Evolutionary conservation across 495 filamentous ascomycete genomes (phyloP), one percentile per base, ranked within the genome.

Genomic region (Lasiosphaeria miniovina): DNA sequence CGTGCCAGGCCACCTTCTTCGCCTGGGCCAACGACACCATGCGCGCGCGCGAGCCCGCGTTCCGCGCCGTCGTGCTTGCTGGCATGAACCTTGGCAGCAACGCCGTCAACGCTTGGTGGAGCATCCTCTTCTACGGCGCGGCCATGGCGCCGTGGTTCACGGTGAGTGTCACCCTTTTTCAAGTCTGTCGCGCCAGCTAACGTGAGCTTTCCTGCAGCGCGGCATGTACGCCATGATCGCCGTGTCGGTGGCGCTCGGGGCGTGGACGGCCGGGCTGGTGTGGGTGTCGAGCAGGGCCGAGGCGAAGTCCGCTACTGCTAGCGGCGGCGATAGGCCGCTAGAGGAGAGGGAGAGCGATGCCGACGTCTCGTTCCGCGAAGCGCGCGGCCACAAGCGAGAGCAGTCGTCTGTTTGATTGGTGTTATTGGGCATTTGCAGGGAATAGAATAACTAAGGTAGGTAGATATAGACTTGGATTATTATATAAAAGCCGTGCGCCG

Each of bases 91-190:
- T 83, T 73, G 77, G 80, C 4, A 82, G 72, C 54, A 83, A 82
- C 68, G 82, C 80, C 6, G 69, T 86, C 0, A 82, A 85, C 64
- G 80, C 82, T 4, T 86, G 81, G 81, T 88, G 86, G 86, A 82
- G 77, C 51, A 80, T 88, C 33, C 54, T 88, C 14, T 87, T 88
- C 66, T 88, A 87, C 60, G 79, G 77, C 2, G 82, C 83, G 5
- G 68, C 75, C 33, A 74, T 80, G 67, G 85, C 84, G 49, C 84
- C 84, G 12, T 75, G 76, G 65, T 88, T 88, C 59, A 83, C 68
- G 31, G 76, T 79, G 53, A 67, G 71, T 73, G 31, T 5, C 4
- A n/a, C n/a, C 2, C 58, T 35, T 7, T 60, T 4, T 0, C 36
- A 14, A 1, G 11, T 6, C 24, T 11, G 50, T 14, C 36, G 33